These are phyloP conservation scores for Fusarium poae DNA, from an alignment of 2,329 filamentous ascomycete genomes.

Conservation along the genomic window DNA sequence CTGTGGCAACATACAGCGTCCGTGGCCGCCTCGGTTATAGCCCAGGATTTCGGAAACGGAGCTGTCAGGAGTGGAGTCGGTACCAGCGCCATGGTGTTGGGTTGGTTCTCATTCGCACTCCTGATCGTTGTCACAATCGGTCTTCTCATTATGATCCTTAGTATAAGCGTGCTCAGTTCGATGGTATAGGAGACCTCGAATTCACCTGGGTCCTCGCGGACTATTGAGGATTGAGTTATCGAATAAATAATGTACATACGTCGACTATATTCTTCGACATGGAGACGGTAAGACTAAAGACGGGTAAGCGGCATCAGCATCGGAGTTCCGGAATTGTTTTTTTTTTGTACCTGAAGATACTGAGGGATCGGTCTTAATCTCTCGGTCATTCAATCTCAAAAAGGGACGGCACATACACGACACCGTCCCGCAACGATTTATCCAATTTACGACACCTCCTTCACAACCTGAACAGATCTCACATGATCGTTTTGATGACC, in stretches of 20 bases:
- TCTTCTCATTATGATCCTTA: slow-evolving; percentile 94
- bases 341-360: slow-evolving; percentile 45
- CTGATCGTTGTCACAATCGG: slow-evolving; percentile 97
- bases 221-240: slow-evolving; percentile 36
- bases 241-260: slow-evolving; percentile 45
- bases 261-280: slow-evolving; percentile 33
- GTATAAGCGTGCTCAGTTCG: slow-evolving; percentile 82
- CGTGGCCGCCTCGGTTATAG: slow-evolving; percentile 92
- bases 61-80: slow-evolving; percentile 88
- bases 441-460: slow-evolving; percentile 5
- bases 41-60: slow-evolving; percentile 92
- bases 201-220: slow-evolving; percentile 31
- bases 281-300: slow-evolving; percentile 43
- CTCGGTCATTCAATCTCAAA: slow-evolving; percentile 39
- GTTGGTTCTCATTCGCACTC: slow-evolving; percentile 95
- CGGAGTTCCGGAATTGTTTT: slow-evolving; percentile 50
- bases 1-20: slow-evolving; percentile 96
- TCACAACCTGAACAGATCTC: neutral
- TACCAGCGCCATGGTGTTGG: slow-evolving; percentile 95
- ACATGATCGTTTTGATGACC: slow-evolving; percentile 29
- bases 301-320: slow-evolving; percentile 52
- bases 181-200: slow-evolving; percentile 55
- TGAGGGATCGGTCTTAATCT: slow-evolving; percentile 44
- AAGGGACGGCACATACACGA: slow-evolving; percentile 33
- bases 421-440: slow-evolving; percentile 24